Base-by-base conservation (phyloP, 2,329 filamentous ascomycete species). In the Ceratocystis huliohia region DNA sequence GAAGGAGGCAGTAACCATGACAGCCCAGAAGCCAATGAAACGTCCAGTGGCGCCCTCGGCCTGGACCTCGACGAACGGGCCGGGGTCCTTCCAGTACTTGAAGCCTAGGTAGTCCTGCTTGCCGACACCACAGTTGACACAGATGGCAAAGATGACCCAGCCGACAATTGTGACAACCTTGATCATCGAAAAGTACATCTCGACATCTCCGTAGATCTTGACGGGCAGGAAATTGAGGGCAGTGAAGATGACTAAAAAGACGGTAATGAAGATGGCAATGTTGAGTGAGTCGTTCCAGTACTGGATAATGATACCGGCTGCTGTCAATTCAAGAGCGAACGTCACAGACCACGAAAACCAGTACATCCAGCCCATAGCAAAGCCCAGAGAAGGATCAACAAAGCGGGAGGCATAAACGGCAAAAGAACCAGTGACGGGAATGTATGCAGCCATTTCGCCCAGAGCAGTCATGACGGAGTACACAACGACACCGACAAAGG, bases 351-450 rank as follows among this genome's bases (percentile, higher is more conserved):
- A 92, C 46, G 82, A 86, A 72, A 91, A 91, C 86, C 87, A 92
- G 75, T 92, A 92, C 68, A 89, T 85, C 88, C 88, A 92, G 22
- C 89, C 88, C 81, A 91, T 88, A 22, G 88, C 81, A 71, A 91
- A 91, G 6, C 87, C 88, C 61, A 91, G 78, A 66, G 85, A 85
- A 10, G 84, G 85, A 72, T 89, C 85, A 69, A 91, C 81, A 71
- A 93, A 90, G 20, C 89, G 86, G 48, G 84, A 81, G 25, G 88
- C 88, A 71, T 91, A 93, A 53, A 85, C 81, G 37, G 88, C 88
- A 73, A 92, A 92, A 50, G 87, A 86, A 67, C 88, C 89, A 22
- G 87, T 79, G 45, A 92, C 84, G 5, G 90, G 90, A 33, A 92
- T 85, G 71, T 86, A 90, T 10, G 88, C 86, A 8, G 88, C 86